Base-by-base conservation (phyloP, 2,329 filamentous ascomycete species). In the Botrytis squamosa region DNA sequence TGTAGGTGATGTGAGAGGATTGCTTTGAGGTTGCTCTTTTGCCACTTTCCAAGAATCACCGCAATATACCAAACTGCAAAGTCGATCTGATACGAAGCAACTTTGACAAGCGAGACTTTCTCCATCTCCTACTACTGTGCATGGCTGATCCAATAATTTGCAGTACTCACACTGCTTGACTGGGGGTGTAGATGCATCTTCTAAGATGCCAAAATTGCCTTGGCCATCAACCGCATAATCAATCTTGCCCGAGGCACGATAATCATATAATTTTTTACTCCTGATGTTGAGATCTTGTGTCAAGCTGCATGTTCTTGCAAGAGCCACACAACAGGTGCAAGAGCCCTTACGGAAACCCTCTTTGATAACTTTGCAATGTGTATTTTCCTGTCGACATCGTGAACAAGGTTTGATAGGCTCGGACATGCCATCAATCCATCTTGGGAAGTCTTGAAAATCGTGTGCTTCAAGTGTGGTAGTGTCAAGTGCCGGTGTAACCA, bases 241-340 rank as follows among this genome's bases (percentile, higher is more conserved):
- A 12, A 71, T 20, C 20, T 65, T 65, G 20, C 62, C 67, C 22
- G 67, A 71, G 49, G 44, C 46, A 65, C 67, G 72, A 60, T 65
- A 74, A 46, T 64, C 62, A 42, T 64, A 71, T 2, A 29, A 36
- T 33, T 67, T 67, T 40, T 25, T 46, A 22, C 29, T 68, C 71
- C 12, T 67, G 6, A 49, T 36, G 29, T 69, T 69, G 20, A 44
- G 60, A 68, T 76, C 72, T 40, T 82, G 80, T 7, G 84, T 87
- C 75, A 90, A 87, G 81, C 88, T 91, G 81, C 89, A 91, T 55
- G 86, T 84, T 76, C 86, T 83, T n/a, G 85, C 84, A 49, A 90
- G 82, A 22, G 89, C 88, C 64, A 90, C 88, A 77, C 89, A 91
- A 77, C 85, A 88, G 44, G 88, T 90, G 78, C 89, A 91, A 76